Evolutionary conservation across 2,329 filamentous ascomycete genomes (phyloP), one percentile per base, ranked within the genome.

Genomic region (Fusarium sp.): DNA sequence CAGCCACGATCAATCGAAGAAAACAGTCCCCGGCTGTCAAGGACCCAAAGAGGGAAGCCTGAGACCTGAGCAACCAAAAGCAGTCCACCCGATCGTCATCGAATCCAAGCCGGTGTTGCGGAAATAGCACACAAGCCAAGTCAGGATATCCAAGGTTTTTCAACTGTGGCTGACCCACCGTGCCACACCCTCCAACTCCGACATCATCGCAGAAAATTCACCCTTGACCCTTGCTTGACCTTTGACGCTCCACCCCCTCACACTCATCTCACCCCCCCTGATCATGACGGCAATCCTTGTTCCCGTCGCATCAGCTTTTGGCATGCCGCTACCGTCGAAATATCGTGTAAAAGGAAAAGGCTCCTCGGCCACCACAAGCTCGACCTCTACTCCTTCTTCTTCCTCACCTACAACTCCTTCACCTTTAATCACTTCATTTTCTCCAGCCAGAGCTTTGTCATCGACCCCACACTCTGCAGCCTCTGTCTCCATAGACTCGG

Each of bases 231-330:
- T 58, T 60, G 22, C 55, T 58, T 60, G 22, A 22, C 22, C 22
- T 23, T 27, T 27, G 27, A 30, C 27, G 10, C 27, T 30, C 27
- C 27, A 30, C 27, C 27, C 27, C 27, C 27, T 30, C 27, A 13
- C 27, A 11, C 23, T 27, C 41, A 19, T 19, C 51, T 50, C 43
- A 32, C 22, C 35, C 30, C 22, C 51, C 43, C 48, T 40, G n/a
- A 59, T 11, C 51, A 79, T 78, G 77, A 76, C 77, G 64, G 75
- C 71, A 39, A 73, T 76, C 52, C 53, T 76, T 23, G 75, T 71
- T 63, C 76, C 77, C 43, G 68, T 78, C 39, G 70, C 73, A 50
- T 78, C 77, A 30, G 78, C 77, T 47, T 78, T 79, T 68, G 77
- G 78, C 56, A 59, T 78, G 30, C 69, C 76, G 20, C 58, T 75